phyloP scores from a whole-genome alignment of 495 filamentous ascomycete genomes.

The Staphylotrichum tortipilum region DNA sequence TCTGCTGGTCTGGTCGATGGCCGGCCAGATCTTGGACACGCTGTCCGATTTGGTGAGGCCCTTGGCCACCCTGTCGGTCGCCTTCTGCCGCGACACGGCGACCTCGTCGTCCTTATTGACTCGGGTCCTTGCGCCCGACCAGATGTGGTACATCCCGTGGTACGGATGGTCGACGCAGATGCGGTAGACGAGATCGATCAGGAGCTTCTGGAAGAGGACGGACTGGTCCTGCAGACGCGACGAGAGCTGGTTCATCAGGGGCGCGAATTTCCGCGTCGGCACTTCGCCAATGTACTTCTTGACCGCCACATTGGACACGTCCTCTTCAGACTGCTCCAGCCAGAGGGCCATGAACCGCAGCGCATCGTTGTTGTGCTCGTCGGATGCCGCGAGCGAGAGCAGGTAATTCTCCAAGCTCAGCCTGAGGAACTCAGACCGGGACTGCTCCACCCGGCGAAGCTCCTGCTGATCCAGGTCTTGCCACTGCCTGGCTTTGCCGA shows the following conservation, averaged over 20 bases:
- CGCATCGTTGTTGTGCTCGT: conserved; percentile 80
- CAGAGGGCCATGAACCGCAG: conserved; percentile 93
- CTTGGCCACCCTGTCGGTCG: conserved; percentile 58
- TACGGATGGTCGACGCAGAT: conserved; percentile 91
- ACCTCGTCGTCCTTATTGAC: conserved; percentile 59
- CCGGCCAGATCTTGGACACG: conserved; percentile 50
- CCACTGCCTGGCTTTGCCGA: conserved; percentile 72
- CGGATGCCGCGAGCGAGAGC: conserved; percentile 69
- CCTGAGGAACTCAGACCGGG: conserved; percentile 68
- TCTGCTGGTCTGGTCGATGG: conserved; percentile 63
- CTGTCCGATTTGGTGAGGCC: conserved; percentile 40
- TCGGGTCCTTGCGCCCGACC: conserved; percentile 62
- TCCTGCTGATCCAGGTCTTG: conserved; percentile 80
- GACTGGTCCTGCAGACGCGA: conserved; percentile 72
- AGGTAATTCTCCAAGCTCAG: conserved; percentile 94
- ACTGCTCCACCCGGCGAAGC: conserved; percentile 64
- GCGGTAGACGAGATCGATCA: conserved; percentile 61
- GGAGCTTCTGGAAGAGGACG: conserved; percentile 60
- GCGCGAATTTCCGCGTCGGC: conserved; percentile 82
- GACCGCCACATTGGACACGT: conserved; percentile 69
- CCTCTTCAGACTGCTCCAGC: conserved; percentile 69
- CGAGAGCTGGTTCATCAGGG: conserved; percentile 91
- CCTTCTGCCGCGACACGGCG: conserved; percentile 59
- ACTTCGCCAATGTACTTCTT: conserved; percentile 59
- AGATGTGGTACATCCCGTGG: conserved; percentile 94